Evolutionary conservation across 306 rosid species (phyloP), one percentile per base, ranked within the genome.

Genomic region (Gastrolobium bilobum): DNA sequence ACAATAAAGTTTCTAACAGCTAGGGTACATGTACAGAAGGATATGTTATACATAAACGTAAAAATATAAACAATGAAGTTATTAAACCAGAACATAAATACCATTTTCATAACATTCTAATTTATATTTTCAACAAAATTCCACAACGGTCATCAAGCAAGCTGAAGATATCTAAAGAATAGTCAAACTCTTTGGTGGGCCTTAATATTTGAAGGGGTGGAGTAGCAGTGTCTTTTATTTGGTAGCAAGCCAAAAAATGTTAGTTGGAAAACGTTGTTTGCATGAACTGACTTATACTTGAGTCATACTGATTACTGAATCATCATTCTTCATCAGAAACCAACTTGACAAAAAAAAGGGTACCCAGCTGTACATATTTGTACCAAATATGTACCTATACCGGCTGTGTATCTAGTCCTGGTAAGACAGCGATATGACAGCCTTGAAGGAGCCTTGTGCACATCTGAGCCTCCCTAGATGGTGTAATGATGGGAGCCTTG

Each of bases 391-490:
- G 26, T 20, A 20, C 26, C 26, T 20, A 20, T 20, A 20, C 26
- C 26, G 26, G 26, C 26, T 20, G 26, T 1, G 26, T 20, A 20
- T 20, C 26, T 20, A 20, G 26, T 20, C 26, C 26, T 20, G 26
- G 26, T 20, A 20, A 20, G 26, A 20, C 26, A 20, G 26, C 26
- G 26, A 20, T 20, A 20, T 20, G 26, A 20, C 26, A 20, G 26
- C 26, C 26, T 20, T 20, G 26, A 20, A 20, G 26, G 26, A 20
- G 26, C 26, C 26, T 20, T 20, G 26, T 44, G 31, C 6, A 34
- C 75, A 54, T 72, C 51, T 53, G 26, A 54, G 39, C 66, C 58
- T 59, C 30, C 30, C 15, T n/a, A 43, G 43, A 58, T 13, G 60
- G 11, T 71, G 14, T 30, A 29, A 56, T 11, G 29, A 3, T 39